Conservation (phyloP, 2,329 filamentous ascomycete species). For the Penicillium psychrosexuale region DNA sequence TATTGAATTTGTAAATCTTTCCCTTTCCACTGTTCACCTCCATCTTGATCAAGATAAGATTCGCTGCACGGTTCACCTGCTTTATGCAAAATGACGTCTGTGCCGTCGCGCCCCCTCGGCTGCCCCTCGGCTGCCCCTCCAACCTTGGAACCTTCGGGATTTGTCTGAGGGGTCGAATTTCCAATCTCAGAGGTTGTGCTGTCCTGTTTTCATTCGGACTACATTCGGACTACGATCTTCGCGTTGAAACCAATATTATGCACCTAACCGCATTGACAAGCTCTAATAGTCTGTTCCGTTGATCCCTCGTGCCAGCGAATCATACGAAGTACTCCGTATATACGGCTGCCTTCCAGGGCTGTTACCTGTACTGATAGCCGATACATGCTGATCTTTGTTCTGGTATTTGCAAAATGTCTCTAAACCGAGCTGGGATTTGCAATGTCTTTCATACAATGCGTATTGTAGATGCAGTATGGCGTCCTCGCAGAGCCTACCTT, state of each 20-base stretch:
- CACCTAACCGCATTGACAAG: slow-evolving; percentile 8
- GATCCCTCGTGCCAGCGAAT: slow-evolving; percentile 1
- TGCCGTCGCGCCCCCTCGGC: slow-evolving; percentile 8
- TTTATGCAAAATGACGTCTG: slow-evolving; percentile 18
- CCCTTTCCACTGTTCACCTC: neutral
- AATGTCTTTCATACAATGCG: neutral
- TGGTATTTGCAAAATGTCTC: slow-evolving; percentile 1
- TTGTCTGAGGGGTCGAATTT: neutral
- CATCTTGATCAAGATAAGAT: slow-evolving; percentile 11
- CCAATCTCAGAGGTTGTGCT: neutral
- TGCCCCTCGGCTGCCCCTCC: neutral
- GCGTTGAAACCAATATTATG: neutral
- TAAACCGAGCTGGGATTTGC: neutral
- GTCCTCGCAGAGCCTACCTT: neutral
- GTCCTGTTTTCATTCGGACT: neutral
- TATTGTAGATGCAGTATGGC: neutral
- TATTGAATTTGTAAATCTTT: neutral
- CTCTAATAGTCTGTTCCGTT: neutral
- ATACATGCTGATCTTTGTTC: slow-evolving; percentile 5
- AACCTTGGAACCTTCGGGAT: neutral
- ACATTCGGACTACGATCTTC: neutral
- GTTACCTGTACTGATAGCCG: neutral
- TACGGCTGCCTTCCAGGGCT: neutral
- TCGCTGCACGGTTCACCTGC: slow-evolving; percentile 5
- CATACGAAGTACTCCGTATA: neutral